Conservation (phyloP, 257 asterid species). For the Solanum piurae region DNA sequence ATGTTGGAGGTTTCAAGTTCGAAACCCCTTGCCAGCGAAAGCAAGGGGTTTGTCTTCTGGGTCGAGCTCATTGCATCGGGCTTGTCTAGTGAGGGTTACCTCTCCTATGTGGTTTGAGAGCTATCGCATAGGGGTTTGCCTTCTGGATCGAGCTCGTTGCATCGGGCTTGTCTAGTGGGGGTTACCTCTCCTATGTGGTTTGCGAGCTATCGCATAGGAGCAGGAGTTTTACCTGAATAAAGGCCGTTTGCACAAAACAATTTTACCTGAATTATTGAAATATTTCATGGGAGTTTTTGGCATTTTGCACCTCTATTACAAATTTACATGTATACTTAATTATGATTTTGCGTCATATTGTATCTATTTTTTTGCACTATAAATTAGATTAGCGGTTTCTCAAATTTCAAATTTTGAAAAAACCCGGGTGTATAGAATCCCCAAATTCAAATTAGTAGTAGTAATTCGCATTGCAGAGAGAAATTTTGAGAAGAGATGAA, state of each 20-base stretch:
- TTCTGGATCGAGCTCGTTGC: too few relatives aligned
- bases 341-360: not conserved
- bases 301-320: not conserved
- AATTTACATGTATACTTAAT: not conserved
- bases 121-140: too few relatives aligned
- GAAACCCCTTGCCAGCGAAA: too few relatives aligned
- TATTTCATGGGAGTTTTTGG: not conserved
- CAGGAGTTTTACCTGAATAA: too few relatives aligned
- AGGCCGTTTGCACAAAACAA: not conserved
- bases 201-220: too few relatives aligned
- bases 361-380: not conserved
- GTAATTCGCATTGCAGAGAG: not conserved
- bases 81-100: too few relatives aligned
- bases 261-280: not conserved
- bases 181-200: too few relatives aligned
- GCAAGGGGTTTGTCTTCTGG: too few relatives aligned
- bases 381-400: not conserved
- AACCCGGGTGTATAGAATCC: not conserved
- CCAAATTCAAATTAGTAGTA: not conserved
- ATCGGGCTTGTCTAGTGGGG: too few relatives aligned
- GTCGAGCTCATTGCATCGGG: too few relatives aligned
- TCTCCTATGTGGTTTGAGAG: too few relatives aligned
- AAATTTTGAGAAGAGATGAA: conserved; percentile 15
- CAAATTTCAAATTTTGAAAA: not conserved
- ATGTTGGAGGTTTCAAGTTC: too few relatives aligned